A percentile compares a stretch with the other conserved stretches of the same genome.
Conservation (phyloP, 2,329 filamentous ascomycete species). For the Calonectria pauciramosa region DNA sequence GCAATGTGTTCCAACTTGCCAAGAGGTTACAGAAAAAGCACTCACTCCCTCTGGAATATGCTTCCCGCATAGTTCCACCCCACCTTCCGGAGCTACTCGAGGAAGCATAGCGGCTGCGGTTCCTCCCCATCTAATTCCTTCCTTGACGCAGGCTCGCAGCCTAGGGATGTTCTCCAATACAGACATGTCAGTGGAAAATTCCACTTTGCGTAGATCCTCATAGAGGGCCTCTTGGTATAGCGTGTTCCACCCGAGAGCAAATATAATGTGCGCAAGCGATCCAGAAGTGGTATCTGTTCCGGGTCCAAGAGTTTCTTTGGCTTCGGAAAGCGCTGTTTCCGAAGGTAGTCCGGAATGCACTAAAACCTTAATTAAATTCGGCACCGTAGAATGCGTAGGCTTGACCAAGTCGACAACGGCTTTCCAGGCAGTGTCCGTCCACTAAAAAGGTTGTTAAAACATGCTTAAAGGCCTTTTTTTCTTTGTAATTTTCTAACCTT, state of each 20-base stretch:
- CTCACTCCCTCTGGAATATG: constrained; percentile 43
- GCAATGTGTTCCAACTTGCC: fast-evolving
- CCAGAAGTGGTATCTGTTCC: constrained; percentile 50
- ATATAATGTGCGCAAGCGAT: constrained; percentile 48
- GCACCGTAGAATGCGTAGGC: background rate
- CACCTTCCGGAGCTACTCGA: constrained; percentile 40
- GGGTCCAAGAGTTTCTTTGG: constrained; percentile 48
- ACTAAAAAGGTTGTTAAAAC: background rate
- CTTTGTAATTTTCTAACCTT: constrained; percentile 6
- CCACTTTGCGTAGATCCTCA: constrained; percentile 32
- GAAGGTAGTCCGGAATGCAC: constrained; percentile 35
- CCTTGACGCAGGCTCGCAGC: constrained; percentile 43
- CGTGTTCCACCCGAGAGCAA: constrained; percentile 43
- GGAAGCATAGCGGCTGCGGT: constrained; percentile 46
- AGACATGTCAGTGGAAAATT: constrained; percentile 43
- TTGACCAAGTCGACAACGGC: background rate
- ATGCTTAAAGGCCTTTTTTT: background rate
- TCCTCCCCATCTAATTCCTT: constrained; percentile 46
- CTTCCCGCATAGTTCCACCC: constrained; percentile 38
- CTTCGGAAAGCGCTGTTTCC: constrained; percentile 46
- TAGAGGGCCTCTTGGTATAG: constrained; percentile 43
- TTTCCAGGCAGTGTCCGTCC: background rate
- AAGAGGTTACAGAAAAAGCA: background rate
- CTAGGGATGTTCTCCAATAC: constrained; percentile 39
- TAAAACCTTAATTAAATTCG: constrained; percentile 40